These are phyloP conservation scores for Tricholoma bakamatsutake DNA, from an alignment of 768 basidiomycete genomes.

Conservation along the genomic window DNA sequence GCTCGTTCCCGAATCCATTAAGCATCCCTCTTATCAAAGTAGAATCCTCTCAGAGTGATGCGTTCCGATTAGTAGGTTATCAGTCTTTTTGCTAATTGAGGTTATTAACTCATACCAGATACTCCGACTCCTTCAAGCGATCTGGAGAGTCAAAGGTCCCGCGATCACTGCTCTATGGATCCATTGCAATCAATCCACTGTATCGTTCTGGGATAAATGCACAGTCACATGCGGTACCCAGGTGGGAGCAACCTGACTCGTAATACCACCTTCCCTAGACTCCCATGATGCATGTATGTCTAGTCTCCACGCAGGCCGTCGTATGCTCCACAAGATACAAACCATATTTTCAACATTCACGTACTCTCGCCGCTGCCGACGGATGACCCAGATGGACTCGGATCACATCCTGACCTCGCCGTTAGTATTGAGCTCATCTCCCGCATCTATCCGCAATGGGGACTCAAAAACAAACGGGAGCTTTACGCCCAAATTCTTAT, in stretches of 20 bases:
- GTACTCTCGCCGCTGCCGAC: neutral
- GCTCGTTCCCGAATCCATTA: neutral
- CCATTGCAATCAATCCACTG: neutral
- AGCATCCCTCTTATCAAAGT: neutral
- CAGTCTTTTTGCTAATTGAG: neutral
- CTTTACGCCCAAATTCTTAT: neutral
- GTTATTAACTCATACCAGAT: neutral
- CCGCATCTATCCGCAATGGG: neutral
- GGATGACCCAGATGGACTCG: neutral
- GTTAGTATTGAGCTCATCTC: neutral
- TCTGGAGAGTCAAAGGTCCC: neutral
- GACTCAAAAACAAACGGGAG: neutral
- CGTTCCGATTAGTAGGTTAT: neutral
- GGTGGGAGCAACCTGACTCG: neutral
- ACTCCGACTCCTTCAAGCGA: neutral
- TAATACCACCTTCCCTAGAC: neutral
- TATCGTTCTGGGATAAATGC: neutral
- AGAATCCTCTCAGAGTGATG: neutral
- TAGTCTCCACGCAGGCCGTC: neutral
- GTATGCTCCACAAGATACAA: neutral
- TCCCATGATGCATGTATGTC: neutral
- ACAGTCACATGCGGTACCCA: neutral
- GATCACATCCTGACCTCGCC: neutral
- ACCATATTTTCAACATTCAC: neutral
- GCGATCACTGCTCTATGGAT: neutral